A percentile compares a stretch with the other conserved stretches of the same genome.
Conservation (phyloP, 441 rosid genomes). For the Hura crepitans region DNA sequence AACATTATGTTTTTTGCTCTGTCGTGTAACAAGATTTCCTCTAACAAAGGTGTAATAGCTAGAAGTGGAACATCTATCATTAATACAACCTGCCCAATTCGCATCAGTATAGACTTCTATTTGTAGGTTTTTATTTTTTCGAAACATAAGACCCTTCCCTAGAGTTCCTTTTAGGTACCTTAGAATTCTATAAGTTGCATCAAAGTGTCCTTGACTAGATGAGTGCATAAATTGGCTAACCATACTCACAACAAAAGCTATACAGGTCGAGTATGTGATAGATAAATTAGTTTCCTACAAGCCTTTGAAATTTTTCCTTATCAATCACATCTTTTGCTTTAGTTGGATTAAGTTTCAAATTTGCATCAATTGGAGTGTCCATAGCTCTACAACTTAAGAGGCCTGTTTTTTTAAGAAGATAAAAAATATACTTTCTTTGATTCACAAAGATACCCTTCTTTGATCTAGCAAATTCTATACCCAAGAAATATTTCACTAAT, state of each 20-base stretch:
- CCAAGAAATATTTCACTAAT: neutral
- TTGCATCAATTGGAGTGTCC: neutral
- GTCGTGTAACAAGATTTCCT: neutral
- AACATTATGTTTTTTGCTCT: neutral
- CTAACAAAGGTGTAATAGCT: neutral
- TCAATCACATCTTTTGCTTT: no score
- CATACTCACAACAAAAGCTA: neutral
- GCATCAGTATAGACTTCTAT: no score
- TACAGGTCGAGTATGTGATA: neutral
- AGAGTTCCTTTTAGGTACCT: no score
- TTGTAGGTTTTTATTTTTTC: no score
- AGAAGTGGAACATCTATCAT: neutral
- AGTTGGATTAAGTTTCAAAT: neutral
- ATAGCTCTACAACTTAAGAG: neutral
- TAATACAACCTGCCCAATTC: neutral
- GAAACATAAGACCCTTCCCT: no score
- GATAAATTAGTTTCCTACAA: neutral
- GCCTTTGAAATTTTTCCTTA: neutral
- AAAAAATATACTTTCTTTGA: no score
- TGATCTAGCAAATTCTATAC: neutral
- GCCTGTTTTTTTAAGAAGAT: neutral
- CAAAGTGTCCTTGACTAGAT: neutral
- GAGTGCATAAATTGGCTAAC: slow-evolving; percentile 16
- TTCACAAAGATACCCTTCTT: neutral
- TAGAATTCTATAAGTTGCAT: neutral